These are phyloP conservation scores for Citrullus amarus DNA, from an alignment of 306 rosid genomes.

Conservation along the genomic window DNA sequence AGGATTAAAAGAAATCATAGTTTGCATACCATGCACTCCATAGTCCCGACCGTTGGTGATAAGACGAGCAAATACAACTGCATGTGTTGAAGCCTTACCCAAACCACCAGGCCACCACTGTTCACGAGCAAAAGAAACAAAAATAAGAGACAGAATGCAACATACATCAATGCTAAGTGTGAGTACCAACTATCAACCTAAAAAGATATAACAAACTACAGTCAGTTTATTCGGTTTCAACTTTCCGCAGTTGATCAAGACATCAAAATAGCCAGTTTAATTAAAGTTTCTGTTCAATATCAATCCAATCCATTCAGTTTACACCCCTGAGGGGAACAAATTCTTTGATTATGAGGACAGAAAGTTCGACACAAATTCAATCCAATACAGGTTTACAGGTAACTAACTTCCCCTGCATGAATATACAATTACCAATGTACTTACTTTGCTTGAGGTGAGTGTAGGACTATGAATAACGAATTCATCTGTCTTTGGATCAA, in stretches of 20 bases:
- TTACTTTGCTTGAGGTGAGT: conserved; percentile 87
- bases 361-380: not conserved
- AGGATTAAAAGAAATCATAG: not conserved
- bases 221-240: not conserved
- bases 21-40: conserved; percentile 67
- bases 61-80: conserved; percentile 79
- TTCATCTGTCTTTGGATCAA: conserved; percentile 74
- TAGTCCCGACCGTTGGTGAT: conserved; percentile 55
- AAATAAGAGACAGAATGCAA: conserved; percentile 7
- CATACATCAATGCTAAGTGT: not conserved
- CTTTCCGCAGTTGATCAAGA: not conserved
- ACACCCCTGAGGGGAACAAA: not conserved
- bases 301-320: not conserved
- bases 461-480: conserved; percentile 87
- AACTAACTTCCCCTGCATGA: not conserved
- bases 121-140: conserved; percentile 16
- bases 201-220: not conserved
- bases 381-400: not conserved
- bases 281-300: not conserved
- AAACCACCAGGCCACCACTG: conserved; percentile 99
- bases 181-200: not conserved
- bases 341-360: not conserved
- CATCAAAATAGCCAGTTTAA: not conserved
- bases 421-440: conserved; percentile 12
- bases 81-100: conserved; percentile 87